Percentiles rank a stretch among this genome's conserved stretches.
These are phyloP conservation scores for Cladosporium oxysporum DNA, from an alignment of 2,329 filamentous ascomycete species.

Conservation along the genomic window DNA sequence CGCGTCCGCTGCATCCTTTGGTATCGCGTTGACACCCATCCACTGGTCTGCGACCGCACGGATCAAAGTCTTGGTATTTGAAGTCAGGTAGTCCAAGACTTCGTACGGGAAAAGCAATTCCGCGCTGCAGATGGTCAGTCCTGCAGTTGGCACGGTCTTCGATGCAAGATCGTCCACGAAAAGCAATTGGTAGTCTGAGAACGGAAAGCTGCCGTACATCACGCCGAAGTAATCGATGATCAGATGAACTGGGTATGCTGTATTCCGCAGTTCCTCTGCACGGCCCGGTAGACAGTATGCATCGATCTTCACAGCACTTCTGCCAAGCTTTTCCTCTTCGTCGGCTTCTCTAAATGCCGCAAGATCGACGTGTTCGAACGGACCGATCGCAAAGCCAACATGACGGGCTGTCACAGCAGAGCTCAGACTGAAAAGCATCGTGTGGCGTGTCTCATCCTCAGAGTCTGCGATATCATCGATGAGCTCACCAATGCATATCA, in stretches of 20 bases:
- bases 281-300: slow-evolving; percentile 88
- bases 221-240: slow-evolving; percentile 91
- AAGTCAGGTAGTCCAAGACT: slow-evolving; percentile 81
- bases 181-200: slow-evolving; percentile 86
- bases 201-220: slow-evolving; percentile 87
- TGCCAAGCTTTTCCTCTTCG: slow-evolving; percentile 86
- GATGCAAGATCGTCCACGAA: slow-evolving; percentile 87
- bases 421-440: slow-evolving; percentile 77
- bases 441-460: slow-evolving; percentile 78
- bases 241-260: slow-evolving; percentile 78
- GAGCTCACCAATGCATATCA: slow-evolving; percentile 86
- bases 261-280: slow-evolving; percentile 79
- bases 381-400: slow-evolving; percentile 89
- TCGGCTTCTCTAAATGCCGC: slow-evolving; percentile 81
- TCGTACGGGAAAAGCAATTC: slow-evolving; percentile 81
- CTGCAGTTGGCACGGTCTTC: slow-evolving; percentile 76
- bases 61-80: slow-evolving; percentile 76
- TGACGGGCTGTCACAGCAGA: slow-evolving; percentile 80
- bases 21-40: slow-evolving; percentile 89
- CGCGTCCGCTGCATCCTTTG: slow-evolving; percentile 75
- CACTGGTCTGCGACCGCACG: slow-evolving; percentile 88
- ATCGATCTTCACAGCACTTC: slow-evolving; percentile 83
- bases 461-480: slow-evolving; percentile 78
- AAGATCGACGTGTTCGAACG: slow-evolving; percentile 90
- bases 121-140: slow-evolving; percentile 83